Percentiles rank a stretch among this genome's conserved stretches.
Evolutionary conservation across 2,329 filamentous ascomycete species (phyloP).

Genomic region (Clonostachys rosea): DNA sequence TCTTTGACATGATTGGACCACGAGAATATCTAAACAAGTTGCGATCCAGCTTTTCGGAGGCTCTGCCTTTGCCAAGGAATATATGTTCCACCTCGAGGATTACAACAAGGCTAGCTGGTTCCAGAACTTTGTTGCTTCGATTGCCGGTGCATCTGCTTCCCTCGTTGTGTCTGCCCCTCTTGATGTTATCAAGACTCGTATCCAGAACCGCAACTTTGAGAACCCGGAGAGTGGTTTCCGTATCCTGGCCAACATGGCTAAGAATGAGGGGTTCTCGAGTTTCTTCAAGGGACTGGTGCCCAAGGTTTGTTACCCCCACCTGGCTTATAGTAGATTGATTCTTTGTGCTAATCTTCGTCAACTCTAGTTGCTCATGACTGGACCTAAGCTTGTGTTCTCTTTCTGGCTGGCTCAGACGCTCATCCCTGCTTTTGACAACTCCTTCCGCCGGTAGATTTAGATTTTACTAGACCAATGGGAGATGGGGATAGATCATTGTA

Average conservation of each 20-base stretch:
- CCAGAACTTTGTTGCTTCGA: slow-evolving; percentile 96
- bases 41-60: slow-evolving; percentile 81
- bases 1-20: too few species aligned
- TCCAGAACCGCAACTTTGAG: slow-evolving; percentile 98
- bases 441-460: slow-evolving; percentile 15
- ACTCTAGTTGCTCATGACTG: slow-evolving; percentile 84
- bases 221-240: slow-evolving; percentile 92
- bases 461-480: too few species aligned
- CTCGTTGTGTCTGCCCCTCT: slow-evolving; percentile 92
- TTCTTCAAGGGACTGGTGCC: slow-evolving; percentile 99
- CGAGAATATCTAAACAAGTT: slow-evolving; percentile 9
- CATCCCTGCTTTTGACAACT: slow-evolving; percentile 79
- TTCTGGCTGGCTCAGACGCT: slow-evolving; percentile 99
- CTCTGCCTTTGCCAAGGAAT: slow-evolving; percentile 96
- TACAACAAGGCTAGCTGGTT: slow-evolving; percentile 94
- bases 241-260: slow-evolving; percentile 89
- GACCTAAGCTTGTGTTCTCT: slow-evolving; percentile 97
- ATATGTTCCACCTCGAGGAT: slow-evolving; percentile 81
- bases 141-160: slow-evolving; percentile 92
- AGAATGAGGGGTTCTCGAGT: slow-evolving; percentile 76
- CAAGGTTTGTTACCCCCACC: slow-evolving; percentile 51
- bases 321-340: slow-evolving; percentile 1
- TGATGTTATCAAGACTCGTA: slow-evolving; percentile 96
- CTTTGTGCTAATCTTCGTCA: slow-evolving; percentile 6
- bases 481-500: too few species aligned